Conservation (phyloP, 2,329 filamentous ascomycete genomes). For the Neofusicoccum ribis region DNA sequence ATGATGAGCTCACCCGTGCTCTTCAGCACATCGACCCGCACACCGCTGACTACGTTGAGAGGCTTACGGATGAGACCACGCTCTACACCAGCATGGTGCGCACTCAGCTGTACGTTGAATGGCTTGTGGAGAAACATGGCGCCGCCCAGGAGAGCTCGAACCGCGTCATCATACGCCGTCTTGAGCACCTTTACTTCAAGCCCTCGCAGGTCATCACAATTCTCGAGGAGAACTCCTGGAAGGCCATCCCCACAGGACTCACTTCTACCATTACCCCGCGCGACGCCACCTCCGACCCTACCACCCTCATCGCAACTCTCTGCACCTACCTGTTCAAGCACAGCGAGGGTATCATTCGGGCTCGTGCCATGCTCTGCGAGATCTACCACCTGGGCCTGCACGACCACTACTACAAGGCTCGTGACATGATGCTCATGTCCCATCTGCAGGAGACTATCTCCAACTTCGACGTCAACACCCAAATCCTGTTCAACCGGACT, state of each 20-base stretch:
- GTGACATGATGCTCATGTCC: conserved; percentile 99
- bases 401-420: conserved; percentile 95
- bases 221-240: conserved; percentile 93
- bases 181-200: conserved; percentile 99
- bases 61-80: conserved; percentile 83
- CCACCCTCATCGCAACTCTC: conserved; percentile 76
- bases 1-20: conserved; percentile 96
- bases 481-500: conserved; percentile 98
- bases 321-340: conserved; percentile 94
- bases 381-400: conserved; percentile 98
- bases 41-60: conserved; percentile 97
- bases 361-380: conserved; percentile 95
- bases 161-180: conserved; percentile 85
- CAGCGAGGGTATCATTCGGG: conserved; percentile 93
- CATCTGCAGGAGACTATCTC: conserved; percentile 96
- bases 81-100: conserved; percentile 93
- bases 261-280: conserved; percentile 83
- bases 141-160: conserved; percentile 85
- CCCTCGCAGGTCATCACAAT: conserved; percentile 90
- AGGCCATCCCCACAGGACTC: conserved; percentile 66
- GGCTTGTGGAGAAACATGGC: conserved; percentile 71
- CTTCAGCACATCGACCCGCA: conserved; percentile 97
- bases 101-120: conserved; percentile 84
- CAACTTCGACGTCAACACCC: conserved; percentile 94
- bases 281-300: conserved; percentile 65